Base-by-base conservation (phyloP, 331 rosid genomes). In the Malus hybrid region DNA sequence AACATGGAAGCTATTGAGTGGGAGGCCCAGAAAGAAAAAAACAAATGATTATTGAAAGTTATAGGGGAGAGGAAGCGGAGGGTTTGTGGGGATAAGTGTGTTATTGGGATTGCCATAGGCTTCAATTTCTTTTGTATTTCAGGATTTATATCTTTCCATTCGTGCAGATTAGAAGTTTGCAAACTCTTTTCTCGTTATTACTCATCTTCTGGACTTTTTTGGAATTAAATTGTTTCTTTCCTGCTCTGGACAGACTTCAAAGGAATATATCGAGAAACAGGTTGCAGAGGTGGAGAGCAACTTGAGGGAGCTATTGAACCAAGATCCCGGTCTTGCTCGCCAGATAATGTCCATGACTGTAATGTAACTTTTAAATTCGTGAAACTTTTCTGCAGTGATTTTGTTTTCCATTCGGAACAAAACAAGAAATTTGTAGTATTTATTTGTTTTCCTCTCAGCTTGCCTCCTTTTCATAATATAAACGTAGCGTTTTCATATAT, bases 261-360 rank as follows among this genome's bases (percentile, higher is more conserved):
- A 85, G 86, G 99, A 94, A 77, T 94, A 94, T 69, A 78, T 94
- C 71, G 99, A 92, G 90, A 92, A 92, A 84, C 99, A 90, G 77
- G 81, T 59, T 69, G 83, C 86, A 6, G 99, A 94, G 77, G 92
- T 94, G 74, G 99, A 94, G 86, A 86, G 66, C 87, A 94, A 94
- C 90, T 79, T 94, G 89, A 87, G 83, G 84, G 99, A 94, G 88
- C 89, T 94, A 69, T 73, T 94, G 83, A 93, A 87, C 80, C 96
- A 90, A 77, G 99, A 94, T 89, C 99, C 97, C 3, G 87, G 85
- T 70, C 91, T 94, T 77, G 97, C 97, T 72, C 93, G 88, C 61
- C 97, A 94, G 87, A 92, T 94, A 18, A 90, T 94, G 99, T 90
- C 97, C 42, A 90, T 92, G 99, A 78, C 86, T 86, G 95, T 93